Percentiles rank a stretch among this genome's conserved stretches.
Conservation (phyloP, 495 filamentous ascomycete species). For the Hypoxylon fragiforme region DNA sequence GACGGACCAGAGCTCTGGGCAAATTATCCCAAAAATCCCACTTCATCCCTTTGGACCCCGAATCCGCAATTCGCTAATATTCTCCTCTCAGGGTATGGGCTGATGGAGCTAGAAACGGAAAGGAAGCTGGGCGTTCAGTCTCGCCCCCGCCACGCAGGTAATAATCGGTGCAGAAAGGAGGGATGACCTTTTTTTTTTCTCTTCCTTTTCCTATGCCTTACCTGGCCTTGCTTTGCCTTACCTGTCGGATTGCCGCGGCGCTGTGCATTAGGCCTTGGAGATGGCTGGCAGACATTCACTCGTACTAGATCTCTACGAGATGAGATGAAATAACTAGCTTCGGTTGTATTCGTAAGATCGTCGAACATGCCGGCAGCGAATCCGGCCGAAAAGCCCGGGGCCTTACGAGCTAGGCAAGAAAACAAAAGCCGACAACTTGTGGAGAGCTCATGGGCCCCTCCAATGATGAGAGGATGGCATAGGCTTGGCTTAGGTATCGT, state of each 20-base stretch:
- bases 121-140: constrained; percentile 23
- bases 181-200: constrained; percentile 17
- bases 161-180: constrained; percentile 21
- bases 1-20: constrained; percentile 16
- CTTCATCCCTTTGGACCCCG: constrained; percentile 21
- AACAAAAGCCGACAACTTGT: constrained; percentile 34
- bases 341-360: constrained; percentile 28
- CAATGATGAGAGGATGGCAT: constrained; percentile 20
- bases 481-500: constrained; percentile 29
- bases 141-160: constrained; percentile 31
- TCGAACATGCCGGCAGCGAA: constrained; percentile 28
- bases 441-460: constrained; percentile 31
- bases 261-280: constrained; percentile 12
- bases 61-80: constrained; percentile 31
- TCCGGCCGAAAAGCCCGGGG: constrained; percentile 31
- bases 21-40: constrained; percentile 11
- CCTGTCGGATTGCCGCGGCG: constrained; percentile 1
- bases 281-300: neutral
- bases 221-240: constrained; percentile 5
- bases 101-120: constrained; percentile 28
- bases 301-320: neutral
- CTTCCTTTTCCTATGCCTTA: too few relatives aligned
- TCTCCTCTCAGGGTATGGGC: constrained; percentile 31
- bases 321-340: constrained; percentile 1
- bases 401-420: constrained; percentile 30